phyloP scores from a whole-genome alignment of 164 flowering plant species.

The Aristolochia californica region DNA sequence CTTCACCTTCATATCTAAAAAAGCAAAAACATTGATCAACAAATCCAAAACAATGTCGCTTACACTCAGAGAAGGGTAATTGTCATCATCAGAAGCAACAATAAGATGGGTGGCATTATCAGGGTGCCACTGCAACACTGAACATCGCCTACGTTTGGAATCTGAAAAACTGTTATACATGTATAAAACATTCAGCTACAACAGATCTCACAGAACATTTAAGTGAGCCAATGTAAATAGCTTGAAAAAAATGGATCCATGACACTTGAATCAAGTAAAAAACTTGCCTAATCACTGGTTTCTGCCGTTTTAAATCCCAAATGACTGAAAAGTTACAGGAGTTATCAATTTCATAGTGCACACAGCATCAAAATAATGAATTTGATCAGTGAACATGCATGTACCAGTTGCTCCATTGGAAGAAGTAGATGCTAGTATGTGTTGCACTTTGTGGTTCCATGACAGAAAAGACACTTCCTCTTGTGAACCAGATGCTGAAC shows the following conservation, averaged over 20 bases:
- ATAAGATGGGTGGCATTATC: conserved; percentile 86
- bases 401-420: conserved; percentile 82
- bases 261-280: too few relatives aligned
- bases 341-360: background rate
- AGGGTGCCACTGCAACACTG: conserved; percentile 98
- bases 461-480: conserved; percentile 90
- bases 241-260: background rate
- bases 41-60: background rate
- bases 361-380: background rate
- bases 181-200: background rate
- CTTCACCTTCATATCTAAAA: background rate
- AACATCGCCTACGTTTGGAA: conserved; percentile 77
- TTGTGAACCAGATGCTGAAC: conserved; percentile 77
- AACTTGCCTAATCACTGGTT: conserved; percentile 77
- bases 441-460: conserved; percentile 90
- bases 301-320: conserved; percentile 96
- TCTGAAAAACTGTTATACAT: conserved; percentile 59
- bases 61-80: conserved; percentile 75
- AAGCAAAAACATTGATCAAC: background rate
- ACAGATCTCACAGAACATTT: background rate
- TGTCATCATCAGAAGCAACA: conserved; percentile 97
- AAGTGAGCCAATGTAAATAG: background rate
- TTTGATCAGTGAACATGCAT: background rate
- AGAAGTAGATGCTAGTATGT: conserved; percentile 86
- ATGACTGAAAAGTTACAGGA: conserved; percentile 38